A percentile compares a stretch with the other conserved stretches of the same genome.
These are phyloP conservation scores for Sporothrix luriei DNA, from an alignment of 2,329 filamentous ascomycete species.

Conservation along the genomic window DNA sequence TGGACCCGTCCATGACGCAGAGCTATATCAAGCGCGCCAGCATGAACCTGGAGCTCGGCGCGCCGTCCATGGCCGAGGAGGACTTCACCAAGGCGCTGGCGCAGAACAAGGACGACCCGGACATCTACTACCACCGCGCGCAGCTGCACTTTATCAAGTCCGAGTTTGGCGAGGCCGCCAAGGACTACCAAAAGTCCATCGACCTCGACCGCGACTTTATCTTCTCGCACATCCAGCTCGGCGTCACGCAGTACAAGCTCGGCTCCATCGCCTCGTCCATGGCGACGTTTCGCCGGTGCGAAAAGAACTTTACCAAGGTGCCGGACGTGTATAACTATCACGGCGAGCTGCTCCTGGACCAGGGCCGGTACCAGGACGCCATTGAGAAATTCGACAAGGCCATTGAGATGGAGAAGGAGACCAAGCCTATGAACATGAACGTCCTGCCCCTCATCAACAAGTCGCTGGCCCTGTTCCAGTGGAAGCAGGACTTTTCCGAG, in stretches of 20 bases:
- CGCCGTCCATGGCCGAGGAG: slow-evolving; percentile 80
- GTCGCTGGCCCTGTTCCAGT: slow-evolving; percentile 93
- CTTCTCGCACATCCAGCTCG: slow-evolving; percentile 98
- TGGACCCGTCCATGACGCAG: slow-evolving; percentile 85
- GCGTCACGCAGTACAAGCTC: slow-evolving; percentile 99
- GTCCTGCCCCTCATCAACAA: slow-evolving; percentile 98
- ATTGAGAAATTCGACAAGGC: slow-evolving; percentile 98
- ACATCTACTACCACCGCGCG: slow-evolving; percentile 98
- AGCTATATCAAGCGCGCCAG: slow-evolving; percentile 98
- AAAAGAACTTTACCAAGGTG: slow-evolving; percentile 97
- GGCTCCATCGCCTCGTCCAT: slow-evolving; percentile 96
- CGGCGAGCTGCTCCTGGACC: slow-evolving; percentile 92
- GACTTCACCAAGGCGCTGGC: slow-evolving; percentile 85
- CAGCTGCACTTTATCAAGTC: slow-evolving; percentile 97
- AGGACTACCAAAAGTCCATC: slow-evolving; percentile 99
- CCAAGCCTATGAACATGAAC: slow-evolving; percentile 94
- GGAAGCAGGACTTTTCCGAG: slow-evolving; percentile 94
- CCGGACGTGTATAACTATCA: slow-evolving; percentile 99
- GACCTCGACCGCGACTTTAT: slow-evolving; percentile 95
- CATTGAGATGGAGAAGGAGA: slow-evolving; percentile 97
- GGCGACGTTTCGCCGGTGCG: slow-evolving; percentile 95
- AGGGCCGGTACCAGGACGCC: slow-evolving; percentile 91
- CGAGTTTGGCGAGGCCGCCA: slow-evolving; percentile 89
- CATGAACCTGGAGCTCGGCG: slow-evolving; percentile 92
- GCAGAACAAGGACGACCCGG: slow-evolving; percentile 85